Evolutionary conservation across 495 filamentous ascomycete species (phyloP).

Genomic region (Trichoderma gamsii): DNA sequence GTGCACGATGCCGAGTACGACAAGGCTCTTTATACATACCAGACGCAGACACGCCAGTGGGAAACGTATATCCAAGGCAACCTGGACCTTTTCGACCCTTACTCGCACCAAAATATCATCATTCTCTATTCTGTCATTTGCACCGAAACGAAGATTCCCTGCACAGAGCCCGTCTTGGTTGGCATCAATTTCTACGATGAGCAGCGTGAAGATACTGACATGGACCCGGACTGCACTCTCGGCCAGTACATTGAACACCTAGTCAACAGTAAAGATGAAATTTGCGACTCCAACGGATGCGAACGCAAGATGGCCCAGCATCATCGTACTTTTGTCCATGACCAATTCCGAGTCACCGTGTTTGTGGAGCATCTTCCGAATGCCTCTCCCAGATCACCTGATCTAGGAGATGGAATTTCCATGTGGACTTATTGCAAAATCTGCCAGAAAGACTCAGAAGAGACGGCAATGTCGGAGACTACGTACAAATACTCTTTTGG

Average conservation of each 20-base stretch:
- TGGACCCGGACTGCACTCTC: conserved; percentile 84
- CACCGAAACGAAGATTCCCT: conserved; percentile 84
- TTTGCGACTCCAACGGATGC: conserved; percentile 79
- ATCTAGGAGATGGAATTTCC: conserved; percentile 61
- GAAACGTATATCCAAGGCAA: conserved; percentile 83
- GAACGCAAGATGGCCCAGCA: conserved; percentile 87
- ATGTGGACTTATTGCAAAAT: conserved; percentile 98
- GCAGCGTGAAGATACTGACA: conserved; percentile 58
- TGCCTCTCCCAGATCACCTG: conserved; percentile 43
- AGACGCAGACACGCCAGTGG: conserved; percentile 92
- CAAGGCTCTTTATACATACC: conserved; percentile 86
- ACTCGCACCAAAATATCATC: conserved; percentile 88
- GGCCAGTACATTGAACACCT: conserved; percentile 95
- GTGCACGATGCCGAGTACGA: conserved; percentile 96
- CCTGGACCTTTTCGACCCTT: conserved; percentile 83
- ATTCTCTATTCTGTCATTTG: conserved; percentile 93
- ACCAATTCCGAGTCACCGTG: conserved; percentile 85
- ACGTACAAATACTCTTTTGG: conserved; percentile 99
- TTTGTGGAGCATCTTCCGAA: conserved; percentile 65
- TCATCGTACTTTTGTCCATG: conserved; percentile 95
- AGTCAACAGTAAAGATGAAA: conserved; percentile 63
- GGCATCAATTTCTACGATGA: conserved; percentile 90
- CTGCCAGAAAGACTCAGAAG: conserved; percentile 81
- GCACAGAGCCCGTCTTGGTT: conserved; percentile 79
- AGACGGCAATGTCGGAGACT: conserved; percentile 87